Base-by-base conservation (phyloP, 192 early-diverging fungal genomes). In the Coemansia sp. region DNA sequence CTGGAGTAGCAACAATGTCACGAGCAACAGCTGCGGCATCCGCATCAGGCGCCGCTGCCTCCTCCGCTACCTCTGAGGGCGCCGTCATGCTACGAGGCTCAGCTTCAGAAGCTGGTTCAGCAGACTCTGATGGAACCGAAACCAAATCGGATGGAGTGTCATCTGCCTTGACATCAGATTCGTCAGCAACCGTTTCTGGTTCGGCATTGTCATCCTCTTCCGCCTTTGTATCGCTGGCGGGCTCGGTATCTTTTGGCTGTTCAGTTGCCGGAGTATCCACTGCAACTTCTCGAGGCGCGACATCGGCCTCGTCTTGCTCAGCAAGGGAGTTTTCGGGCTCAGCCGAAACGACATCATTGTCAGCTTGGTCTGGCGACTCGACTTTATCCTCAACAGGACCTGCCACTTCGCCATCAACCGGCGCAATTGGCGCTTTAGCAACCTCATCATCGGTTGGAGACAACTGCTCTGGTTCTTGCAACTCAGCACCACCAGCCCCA, bases 1-100 rank as follows among this genome's bases (percentile, higher is more conserved):
- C 32, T 7, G 40, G 40, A n/a, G 3, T 8, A 17, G 5, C 4
- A 41, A 16, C 40, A 41, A 41, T n/a, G 2, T n/a, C 40, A 14
- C 40, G 6, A 17, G 40, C 15, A 41, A n/a, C n/a, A 16, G 31
- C 3, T 18, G 41, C 55, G 38, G 18, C 40, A 3, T 43, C 56
- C 0, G 38, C 28, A 58, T 12, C 46, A 5, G 47, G 43, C 38
- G 41, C 56, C 21, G 6, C 11, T 15, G 23, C 46, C 47, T 50
- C 47, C 16, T 50, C 40, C 6, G 28, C 32, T 7, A 34, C 6
- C 32, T 34, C 32, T 34, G 32, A 7, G 7, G 32, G 7, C 10
- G 7, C 3, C 6, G 32, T 34, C 10, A 7, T 34, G 2, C 7
- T 6, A 6, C 32, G 32, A 9, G 32, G 10, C 7, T 34, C 32